Evolutionary conservation across 768 basidiomycete genomes (phyloP).

Genomic region (Tulasnella sp.): DNA sequence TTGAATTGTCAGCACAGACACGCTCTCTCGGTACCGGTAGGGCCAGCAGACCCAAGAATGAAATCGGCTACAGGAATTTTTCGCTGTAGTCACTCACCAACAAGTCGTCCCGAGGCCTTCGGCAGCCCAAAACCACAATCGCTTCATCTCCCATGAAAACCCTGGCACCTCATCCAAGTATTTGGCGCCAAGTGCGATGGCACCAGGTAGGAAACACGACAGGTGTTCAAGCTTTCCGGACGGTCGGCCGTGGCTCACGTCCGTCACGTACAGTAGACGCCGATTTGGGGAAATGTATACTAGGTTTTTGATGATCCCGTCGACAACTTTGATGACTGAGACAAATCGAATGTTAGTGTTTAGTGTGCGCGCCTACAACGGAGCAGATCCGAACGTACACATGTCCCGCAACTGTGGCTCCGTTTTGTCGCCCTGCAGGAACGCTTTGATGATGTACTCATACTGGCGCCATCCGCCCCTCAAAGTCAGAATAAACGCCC

Average conservation of each 20-base stretch:
- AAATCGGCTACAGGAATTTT: not conserved
- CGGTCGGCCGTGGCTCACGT: constrained; percentile 38
- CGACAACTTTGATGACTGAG: constrained; percentile 31
- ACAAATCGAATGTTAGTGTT: not conserved
- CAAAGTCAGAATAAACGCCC: not conserved
- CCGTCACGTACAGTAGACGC: constrained; percentile 65
- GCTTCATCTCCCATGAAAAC: constrained; percentile 54
- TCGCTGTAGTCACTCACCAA: constrained; percentile 43
- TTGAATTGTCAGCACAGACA: not conserved
- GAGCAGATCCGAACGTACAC: constrained; percentile 11
- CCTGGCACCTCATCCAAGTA: constrained; percentile 34
- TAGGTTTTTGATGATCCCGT: constrained; percentile 41
- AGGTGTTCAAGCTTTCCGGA: constrained; percentile 57
- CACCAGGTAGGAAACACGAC: constrained; percentile 72
- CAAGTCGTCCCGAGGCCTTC: constrained; percentile 70
- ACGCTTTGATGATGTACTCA: constrained; percentile 25
- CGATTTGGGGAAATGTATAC: constrained; percentile 65
- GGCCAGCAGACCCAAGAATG: not conserved
- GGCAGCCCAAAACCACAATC: constrained; percentile 72
- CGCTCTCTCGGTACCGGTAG: not conserved
- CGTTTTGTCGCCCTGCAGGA: constrained; percentile 15
- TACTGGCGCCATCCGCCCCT: not conserved
- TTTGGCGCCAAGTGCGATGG: constrained; percentile 66
- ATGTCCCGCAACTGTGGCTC: constrained; percentile 16
- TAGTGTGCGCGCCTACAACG: too few relatives aligned